Percentiles rank a stretch among this genome's conserved stretches.
phyloP scores from a whole-genome alignment of 2,329 filamentous ascomycete species.

The Elsinoe arachidis region DNA sequence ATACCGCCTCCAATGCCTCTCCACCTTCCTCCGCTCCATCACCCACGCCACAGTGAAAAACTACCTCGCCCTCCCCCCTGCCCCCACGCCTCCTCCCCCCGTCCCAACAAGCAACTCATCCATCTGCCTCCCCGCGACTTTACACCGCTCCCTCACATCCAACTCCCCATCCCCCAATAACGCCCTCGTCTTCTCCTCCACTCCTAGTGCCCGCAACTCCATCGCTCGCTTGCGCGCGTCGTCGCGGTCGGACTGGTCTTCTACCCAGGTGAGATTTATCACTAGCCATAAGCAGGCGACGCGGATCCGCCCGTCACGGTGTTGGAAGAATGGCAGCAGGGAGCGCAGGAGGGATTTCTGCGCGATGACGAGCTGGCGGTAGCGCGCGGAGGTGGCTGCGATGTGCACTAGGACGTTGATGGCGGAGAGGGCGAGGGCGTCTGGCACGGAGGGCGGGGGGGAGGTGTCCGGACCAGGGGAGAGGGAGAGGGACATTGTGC shows the following conservation, averaged over 20 bases:
- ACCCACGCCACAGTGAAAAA: no score
- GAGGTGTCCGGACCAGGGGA: conserved; percentile 23
- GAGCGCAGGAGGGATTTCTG: conserved; percentile 69
- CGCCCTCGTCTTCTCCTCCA: conserved; percentile 24
- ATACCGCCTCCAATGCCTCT: no score
- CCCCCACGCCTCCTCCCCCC: neutral
- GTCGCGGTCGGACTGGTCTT: conserved; percentile 59
- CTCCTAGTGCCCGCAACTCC: conserved; percentile 58
- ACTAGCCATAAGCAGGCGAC: conserved; percentile 73
- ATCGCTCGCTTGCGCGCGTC: conserved; percentile 58
- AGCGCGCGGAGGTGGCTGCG: conserved; percentile 68
- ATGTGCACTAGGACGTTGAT: conserved; percentile 81
- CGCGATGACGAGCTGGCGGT: conserved; percentile 67
- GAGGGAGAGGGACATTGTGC: conserved; percentile 17
- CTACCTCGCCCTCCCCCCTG: neutral
- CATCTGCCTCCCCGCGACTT: conserved; percentile 67
- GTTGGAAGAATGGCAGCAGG: conserved; percentile 63
- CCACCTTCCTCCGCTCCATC: no score
- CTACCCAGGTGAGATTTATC: conserved; percentile 76
- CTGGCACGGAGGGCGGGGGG: conserved; percentile 4
- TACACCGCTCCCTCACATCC: conserved; percentile 76
- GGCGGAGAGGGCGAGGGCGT: conserved; percentile 55
- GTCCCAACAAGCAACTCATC: conserved; percentile 27
- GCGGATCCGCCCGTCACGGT: conserved; percentile 65
- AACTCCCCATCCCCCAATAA: conserved; percentile 55